These are phyloP conservation scores for Golubevia sp. DNA, from an alignment of 1,284 basidiomycete genomes.

Conservation along the genomic window DNA sequence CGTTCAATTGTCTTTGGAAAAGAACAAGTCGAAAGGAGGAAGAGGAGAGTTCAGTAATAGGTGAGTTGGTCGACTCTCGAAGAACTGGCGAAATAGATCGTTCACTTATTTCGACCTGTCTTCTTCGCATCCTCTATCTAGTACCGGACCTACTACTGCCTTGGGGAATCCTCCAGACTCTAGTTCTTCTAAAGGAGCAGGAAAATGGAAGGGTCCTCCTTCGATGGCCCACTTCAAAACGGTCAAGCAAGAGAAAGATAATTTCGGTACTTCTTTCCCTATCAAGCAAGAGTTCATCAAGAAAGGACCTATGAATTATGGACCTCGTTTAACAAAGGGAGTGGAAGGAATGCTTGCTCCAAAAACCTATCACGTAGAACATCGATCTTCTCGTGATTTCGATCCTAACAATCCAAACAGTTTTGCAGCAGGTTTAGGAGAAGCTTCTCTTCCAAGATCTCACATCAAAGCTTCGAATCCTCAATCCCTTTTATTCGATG, in stretches of 20 bases:
- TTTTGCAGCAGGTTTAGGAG: slow-evolving; percentile 14
- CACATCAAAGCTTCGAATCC: slow-evolving; percentile 17
- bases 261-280: too few species aligned
- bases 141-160: too few species aligned
- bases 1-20: slow-evolving; percentile 10
- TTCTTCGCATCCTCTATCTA: too few species aligned
- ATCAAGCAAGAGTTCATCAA: neutral
- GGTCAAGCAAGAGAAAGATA: too few species aligned
- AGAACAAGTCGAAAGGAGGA: neutral
- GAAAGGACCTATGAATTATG: neutral
- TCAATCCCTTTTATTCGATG: slow-evolving; percentile 22
- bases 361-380: neutral
- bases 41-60: neutral
- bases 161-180: too few species aligned
- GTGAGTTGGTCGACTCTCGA: neutral
- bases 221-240: too few species aligned
- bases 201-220: too few species aligned
- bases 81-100: too few species aligned
- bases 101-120: too few species aligned
- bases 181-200: too few species aligned
- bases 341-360: slow-evolving; percentile 5
- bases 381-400: neutral
- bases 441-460: slow-evolving; percentile 7
- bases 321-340: slow-evolving; percentile 4
- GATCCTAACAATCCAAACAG: slow-evolving; percentile 16